Evolutionary conservation across 2,329 filamentous ascomycete genomes (phyloP).

Genomic region (Zasmidium angulare): DNA sequence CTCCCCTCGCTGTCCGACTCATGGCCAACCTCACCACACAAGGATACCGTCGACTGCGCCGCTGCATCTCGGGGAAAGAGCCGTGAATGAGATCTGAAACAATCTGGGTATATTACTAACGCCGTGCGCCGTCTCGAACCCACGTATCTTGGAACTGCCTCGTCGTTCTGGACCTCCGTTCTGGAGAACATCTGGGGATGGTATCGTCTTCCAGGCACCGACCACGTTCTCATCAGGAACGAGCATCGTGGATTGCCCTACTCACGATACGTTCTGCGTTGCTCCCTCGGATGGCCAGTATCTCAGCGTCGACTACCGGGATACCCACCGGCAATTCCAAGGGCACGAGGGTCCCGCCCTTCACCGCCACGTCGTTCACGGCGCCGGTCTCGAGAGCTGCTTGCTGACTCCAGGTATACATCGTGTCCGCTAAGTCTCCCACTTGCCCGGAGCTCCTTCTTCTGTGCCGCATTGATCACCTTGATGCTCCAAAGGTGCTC

Average conservation of each 20-base stretch:
- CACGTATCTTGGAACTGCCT: neutral
- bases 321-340: no score
- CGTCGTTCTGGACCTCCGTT: neutral
- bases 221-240: no score
- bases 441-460: conserved; percentile 18
- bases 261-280: no score
- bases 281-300: neutral
- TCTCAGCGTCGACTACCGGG: neutral
- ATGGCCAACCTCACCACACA: neutral
- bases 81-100: neutral
- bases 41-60: neutral
- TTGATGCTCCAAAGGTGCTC: conserved; percentile 19
- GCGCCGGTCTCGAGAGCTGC: neutral
- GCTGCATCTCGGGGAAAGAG: neutral
- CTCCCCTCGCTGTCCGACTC: neutral
- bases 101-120: neutral
- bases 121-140: neutral
- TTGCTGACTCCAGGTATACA: conserved; percentile 10
- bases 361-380: neutral
- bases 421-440: conserved; percentile 13
- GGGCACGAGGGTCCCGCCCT: neutral
- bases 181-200: neutral
- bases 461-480: conserved; percentile 15
- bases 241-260: no score
- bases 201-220: neutral